phyloP scores from a whole-genome alignment of 345 rosid species.

The Geranium rotundifolium region DNA sequence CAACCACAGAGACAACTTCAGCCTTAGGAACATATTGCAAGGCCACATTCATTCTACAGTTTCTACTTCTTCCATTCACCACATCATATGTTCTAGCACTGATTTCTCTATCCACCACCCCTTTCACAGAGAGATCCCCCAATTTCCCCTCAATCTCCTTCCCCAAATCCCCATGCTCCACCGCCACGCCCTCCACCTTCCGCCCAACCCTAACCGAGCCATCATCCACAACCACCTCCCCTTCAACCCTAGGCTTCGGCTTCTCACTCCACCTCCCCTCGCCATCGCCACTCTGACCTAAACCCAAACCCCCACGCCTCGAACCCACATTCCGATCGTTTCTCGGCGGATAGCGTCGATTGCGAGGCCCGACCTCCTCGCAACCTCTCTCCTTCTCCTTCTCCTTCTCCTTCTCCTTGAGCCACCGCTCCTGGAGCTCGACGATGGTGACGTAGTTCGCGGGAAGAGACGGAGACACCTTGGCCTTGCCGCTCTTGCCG shows the following conservation, averaged over 20 bases:
- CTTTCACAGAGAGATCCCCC: neutral
- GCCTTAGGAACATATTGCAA: neutral
- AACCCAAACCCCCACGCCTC: neutral
- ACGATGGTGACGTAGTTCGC: constrained; percentile 12
- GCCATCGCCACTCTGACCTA: neutral
- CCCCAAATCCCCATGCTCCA: neutral
- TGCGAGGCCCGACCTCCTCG: neutral
- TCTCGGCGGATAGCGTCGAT: too few relatives aligned
- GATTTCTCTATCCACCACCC: neutral
- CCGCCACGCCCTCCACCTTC: neutral
- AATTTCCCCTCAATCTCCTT: neutral
- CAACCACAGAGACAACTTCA: neutral
- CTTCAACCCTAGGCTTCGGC: neutral
- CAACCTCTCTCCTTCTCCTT: neutral
- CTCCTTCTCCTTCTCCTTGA: constrained; percentile 1
- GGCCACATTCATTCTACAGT: neutral
- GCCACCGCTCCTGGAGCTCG: constrained; percentile 15
- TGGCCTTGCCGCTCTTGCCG: constrained; percentile 1
- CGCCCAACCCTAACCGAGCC: neutral
- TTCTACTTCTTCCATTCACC: neutral
- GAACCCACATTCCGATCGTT: neutral
- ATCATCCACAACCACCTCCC: neutral
- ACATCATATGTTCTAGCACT: neutral
- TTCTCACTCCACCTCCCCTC: neutral
- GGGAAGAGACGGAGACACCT: constrained; percentile 7